These are phyloP conservation scores for Colletotrichum phormii DNA, from an alignment of 2,329 filamentous ascomycete genomes.

Conservation along the genomic window DNA sequence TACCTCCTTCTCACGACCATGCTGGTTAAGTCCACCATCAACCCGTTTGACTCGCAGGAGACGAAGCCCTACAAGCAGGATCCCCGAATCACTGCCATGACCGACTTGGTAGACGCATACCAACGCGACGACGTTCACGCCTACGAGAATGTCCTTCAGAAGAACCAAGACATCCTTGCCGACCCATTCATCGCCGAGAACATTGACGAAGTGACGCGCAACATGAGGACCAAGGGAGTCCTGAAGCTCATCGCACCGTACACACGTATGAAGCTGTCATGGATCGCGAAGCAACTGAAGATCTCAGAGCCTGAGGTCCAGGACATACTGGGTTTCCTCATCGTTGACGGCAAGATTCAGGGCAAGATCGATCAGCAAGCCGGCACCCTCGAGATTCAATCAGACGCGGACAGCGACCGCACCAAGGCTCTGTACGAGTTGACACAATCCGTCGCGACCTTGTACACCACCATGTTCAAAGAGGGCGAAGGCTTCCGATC, in stretches of 20 bases:
- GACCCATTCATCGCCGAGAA: constrained; percentile 99
- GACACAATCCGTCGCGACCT: constrained; percentile 73
- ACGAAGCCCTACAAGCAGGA: constrained; percentile 98
- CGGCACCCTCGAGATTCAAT: constrained; percentile 85
- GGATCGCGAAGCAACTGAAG: constrained; percentile 89
- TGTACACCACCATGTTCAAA: constrained; percentile 80
- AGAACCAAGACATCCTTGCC: constrained; percentile 87
- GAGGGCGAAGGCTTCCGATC: constrained; percentile 78
- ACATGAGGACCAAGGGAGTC: constrained; percentile 96
- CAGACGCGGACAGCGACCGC: constrained; percentile 78
- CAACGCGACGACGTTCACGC: constrained; percentile 93
- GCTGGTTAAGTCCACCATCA: constrained; percentile 98
- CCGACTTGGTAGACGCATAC: constrained; percentile 94
- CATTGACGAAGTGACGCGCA: constrained; percentile 97
- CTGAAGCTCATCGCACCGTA: constrained; percentile 95
- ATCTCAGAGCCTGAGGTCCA: constrained; percentile 89
- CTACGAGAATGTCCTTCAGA: constrained; percentile 89
- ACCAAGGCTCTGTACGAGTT: constrained; percentile 79
- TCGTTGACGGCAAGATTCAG: constrained; percentile 87
- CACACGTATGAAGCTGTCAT: constrained; percentile 87
- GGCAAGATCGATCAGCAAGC: constrained; percentile 91
- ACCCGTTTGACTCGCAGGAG: constrained; percentile 98
- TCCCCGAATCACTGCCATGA: constrained; percentile 96
- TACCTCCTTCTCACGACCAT: constrained; percentile 97
- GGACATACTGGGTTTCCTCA: constrained; percentile 95